Conservation (phyloP, 305 asterid species). For the Striga hermonthica region DNA sequence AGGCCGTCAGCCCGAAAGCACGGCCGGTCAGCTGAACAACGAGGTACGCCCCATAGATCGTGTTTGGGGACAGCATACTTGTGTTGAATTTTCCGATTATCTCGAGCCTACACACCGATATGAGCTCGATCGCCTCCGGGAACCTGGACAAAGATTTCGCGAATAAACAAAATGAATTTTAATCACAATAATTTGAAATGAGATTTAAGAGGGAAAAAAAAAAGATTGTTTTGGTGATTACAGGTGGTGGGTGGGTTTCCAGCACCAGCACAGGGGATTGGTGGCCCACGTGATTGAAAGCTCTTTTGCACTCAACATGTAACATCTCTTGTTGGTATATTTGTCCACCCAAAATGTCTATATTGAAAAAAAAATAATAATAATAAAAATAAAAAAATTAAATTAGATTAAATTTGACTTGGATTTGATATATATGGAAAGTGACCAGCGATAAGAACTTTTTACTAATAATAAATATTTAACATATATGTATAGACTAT, state of each 20-base stretch:
- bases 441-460: background rate
- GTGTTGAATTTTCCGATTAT: conserved; percentile 47
- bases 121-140: conserved; percentile 51
- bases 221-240: conserved; percentile 8
- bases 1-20: conserved; percentile 48
- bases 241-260: conserved; percentile 48
- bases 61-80: conserved; percentile 45
- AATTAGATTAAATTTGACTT: background rate
- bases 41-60: conserved; percentile 57
- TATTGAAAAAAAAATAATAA: background rate
- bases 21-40: conserved; percentile 47
- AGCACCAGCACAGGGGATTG: conserved; percentile 60
- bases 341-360: conserved; percentile 54
- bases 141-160: conserved; percentile 33
- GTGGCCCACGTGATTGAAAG: conserved; percentile 57
- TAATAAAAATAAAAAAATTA: no score
- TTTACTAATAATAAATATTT: no score
- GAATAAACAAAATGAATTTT: background rate
- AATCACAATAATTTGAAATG: no score
- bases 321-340: conserved; percentile 35
- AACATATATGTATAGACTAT: no score
- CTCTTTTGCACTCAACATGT: conserved; percentile 60
- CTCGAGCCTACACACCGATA: conserved; percentile 62
- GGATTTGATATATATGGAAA: background rate
- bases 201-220: background rate